A percentile compares a stretch with the other conserved stretches of the same genome.
These are phyloP conservation scores for Nicotiana otophora DNA, from an alignment of 257 asterid species.

Conservation along the genomic window DNA sequence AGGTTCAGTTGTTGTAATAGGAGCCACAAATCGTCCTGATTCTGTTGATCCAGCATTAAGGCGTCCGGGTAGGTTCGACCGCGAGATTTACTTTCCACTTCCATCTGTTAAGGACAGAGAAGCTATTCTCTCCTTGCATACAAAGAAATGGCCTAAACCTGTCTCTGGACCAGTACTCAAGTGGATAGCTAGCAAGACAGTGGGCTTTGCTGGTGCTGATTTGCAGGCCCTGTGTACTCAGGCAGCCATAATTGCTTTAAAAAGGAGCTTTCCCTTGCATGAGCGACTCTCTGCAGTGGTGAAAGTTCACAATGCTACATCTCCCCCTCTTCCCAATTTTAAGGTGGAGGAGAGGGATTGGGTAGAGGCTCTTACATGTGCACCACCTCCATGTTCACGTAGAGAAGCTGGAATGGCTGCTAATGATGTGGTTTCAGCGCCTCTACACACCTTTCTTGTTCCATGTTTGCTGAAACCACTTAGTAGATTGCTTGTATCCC, in stretches of 20 bases:
- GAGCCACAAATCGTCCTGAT: slow-evolving; percentile 99
- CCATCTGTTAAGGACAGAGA: slow-evolving; percentile 90
- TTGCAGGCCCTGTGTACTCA: slow-evolving; percentile 98
- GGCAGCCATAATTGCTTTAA: slow-evolving; percentile 77
- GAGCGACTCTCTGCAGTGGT: slow-evolving; percentile 64
- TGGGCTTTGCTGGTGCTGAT: slow-evolving; percentile 99
- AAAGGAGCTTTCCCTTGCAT: slow-evolving; percentile 84
- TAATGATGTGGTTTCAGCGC: slow-evolving; percentile 67
- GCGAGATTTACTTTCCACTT: slow-evolving; percentile 92
- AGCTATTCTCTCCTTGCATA: slow-evolving; percentile 81
- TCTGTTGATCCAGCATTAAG: slow-evolving; percentile 97
- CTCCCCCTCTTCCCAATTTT: slow-evolving; percentile 60
- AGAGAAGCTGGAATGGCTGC: slow-evolving; percentile 86
- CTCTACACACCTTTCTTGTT: slow-evolving; percentile 64
- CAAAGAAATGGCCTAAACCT: slow-evolving; percentile 92
- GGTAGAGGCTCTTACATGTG: slow-evolving; percentile 81
- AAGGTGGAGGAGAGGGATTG: slow-evolving; percentile 91
- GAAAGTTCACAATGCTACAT: slow-evolving; percentile 28
- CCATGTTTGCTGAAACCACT: slow-evolving; percentile 76
- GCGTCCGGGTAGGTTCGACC: slow-evolving; percentile 97
- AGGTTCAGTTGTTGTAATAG: slow-evolving; percentile 96
- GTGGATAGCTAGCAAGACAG: slow-evolving; percentile 78
- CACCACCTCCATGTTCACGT: slow-evolving; percentile 92
- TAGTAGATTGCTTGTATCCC: slow-evolving; percentile 51
- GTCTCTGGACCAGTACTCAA: slow-evolving; percentile 71